Conservation (phyloP, 2,329 filamentous ascomycete genomes). For the Colletotrichum trifolii region DNA sequence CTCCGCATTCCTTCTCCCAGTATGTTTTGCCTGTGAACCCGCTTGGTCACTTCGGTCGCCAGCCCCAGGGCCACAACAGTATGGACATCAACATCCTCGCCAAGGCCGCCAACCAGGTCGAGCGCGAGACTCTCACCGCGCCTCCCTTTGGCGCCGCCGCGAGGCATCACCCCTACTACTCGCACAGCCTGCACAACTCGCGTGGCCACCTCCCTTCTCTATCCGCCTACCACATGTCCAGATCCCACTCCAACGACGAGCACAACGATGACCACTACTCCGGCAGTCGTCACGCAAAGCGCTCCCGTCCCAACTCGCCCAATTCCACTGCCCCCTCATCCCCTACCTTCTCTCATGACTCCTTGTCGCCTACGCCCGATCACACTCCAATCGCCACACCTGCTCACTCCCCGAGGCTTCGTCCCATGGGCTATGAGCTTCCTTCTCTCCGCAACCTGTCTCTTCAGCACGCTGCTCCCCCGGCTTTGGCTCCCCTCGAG, state of each 20-base stretch:
- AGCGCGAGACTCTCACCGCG: constrained; percentile 64
- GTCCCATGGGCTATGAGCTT: constrained; percentile 83
- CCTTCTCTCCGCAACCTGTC: constrained; percentile 81
- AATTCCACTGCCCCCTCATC: constrained; percentile 96
- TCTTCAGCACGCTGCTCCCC: constrained; percentile 63
- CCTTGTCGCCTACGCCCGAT: constrained; percentile 92
- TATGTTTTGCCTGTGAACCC: constrained; percentile 65
- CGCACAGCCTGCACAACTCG: constrained; percentile 58
- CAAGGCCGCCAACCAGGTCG: constrained; percentile 70
- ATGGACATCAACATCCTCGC: constrained; percentile 70
- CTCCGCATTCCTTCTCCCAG: constrained; percentile 87
- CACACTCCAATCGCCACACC: constrained; percentile 98
- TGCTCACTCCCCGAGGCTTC: constrained; percentile 90
- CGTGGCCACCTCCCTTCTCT: constrained; percentile 78
- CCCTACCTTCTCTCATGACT: constrained; percentile 96
- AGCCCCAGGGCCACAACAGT: constrained; percentile 50
- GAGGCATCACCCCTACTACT: constrained; percentile 66
- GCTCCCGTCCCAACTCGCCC: constrained; percentile 91
- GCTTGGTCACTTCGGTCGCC: constrained; percentile 50
- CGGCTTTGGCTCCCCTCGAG: constrained; percentile 69
- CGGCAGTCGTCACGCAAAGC: constrained; percentile 78
- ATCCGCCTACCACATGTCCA: constrained; percentile 93
- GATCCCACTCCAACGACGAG: constrained; percentile 85
- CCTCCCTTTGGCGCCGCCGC: constrained; percentile 54
- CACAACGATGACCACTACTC: constrained; percentile 81